Percentiles rank a stretch among this genome's conserved stretches.
phyloP scores from a whole-genome alignment of 495 filamentous ascomycete species.

The Neurospora tetrasperma region DNA sequence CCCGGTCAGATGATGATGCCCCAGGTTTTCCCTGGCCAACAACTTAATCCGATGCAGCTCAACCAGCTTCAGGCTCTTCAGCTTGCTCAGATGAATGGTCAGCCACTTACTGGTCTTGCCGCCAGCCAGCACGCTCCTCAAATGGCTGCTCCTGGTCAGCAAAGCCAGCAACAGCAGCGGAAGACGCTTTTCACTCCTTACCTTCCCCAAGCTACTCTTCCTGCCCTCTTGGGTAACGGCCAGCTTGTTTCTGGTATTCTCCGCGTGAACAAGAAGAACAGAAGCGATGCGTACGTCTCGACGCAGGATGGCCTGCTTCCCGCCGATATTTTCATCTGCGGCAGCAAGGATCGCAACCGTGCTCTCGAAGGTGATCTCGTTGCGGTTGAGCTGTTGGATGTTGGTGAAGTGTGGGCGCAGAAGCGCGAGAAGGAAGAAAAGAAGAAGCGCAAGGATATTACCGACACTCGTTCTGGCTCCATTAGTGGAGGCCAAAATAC shows the following conservation, averaged over 20 bases:
- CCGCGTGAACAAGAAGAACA: constrained; percentile 98
- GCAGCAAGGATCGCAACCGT: constrained; percentile 95
- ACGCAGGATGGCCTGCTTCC: constrained; percentile 78
- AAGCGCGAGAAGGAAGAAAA: constrained; percentile 99
- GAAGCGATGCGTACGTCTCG: constrained; percentile 95
- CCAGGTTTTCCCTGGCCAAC: constrained; percentile 72
- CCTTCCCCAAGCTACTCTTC: constrained; percentile 87
- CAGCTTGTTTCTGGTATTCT: constrained; percentile 94
- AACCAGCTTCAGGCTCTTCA: constrained; percentile 88
- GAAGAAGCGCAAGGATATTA: constrained; percentile 99
- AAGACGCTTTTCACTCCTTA: constrained; percentile 99
- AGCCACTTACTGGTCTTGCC: constrained; percentile 56
- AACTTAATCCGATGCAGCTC: constrained; percentile 81
- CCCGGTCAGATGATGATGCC: constrained; percentile 70
- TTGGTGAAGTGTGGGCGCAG: constrained; percentile 96
- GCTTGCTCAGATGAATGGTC: constrained; percentile 71
- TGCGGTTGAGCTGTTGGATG: constrained; percentile 90
- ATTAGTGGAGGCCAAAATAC: constrained; percentile 57
- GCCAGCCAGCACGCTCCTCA: constrained; percentile 70
- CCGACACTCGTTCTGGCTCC: constrained; percentile 70
- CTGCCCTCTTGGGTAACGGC: constrained; percentile 81
- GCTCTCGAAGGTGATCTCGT: constrained; percentile 93
- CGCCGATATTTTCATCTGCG: constrained; percentile 98
- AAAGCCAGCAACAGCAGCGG: constrained; percentile 87
- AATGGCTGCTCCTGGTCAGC: constrained; percentile 54